Percentiles rank a stretch among this genome's conserved stretches.
Conservation (phyloP, 495 filamentous ascomycete species). For the Thozetella sp. region DNA sequence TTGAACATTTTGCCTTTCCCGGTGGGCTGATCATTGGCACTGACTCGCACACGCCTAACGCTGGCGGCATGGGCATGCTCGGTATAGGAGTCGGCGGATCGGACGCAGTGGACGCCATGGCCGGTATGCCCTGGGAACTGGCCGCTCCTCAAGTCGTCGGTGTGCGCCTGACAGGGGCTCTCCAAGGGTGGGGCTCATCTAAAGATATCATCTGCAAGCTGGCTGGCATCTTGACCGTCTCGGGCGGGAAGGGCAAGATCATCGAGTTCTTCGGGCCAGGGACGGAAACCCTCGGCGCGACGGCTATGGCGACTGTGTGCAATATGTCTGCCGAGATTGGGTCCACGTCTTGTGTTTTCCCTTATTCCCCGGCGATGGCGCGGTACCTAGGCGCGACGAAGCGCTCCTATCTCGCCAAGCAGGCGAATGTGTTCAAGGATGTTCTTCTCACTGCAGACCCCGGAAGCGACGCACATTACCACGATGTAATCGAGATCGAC, state of each 20-base stretch:
- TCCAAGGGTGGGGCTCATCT: conserved; percentile 88
- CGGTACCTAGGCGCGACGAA: conserved; percentile 83
- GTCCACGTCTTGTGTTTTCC: conserved; percentile 95
- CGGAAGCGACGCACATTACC: conserved; percentile 79
- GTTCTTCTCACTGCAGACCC: conserved; percentile 80
- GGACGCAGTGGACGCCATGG: conserved; percentile 95
- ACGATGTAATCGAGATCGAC: conserved; percentile 87
- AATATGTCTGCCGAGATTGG: conserved; percentile 93
- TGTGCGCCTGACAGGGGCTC: conserved; percentile 79
- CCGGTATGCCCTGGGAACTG: conserved; percentile 95
- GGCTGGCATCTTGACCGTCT: conserved; percentile 87
- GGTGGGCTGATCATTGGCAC: conserved; percentile 99
- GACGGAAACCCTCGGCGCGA: conserved; percentile 86
- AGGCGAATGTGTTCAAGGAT: conserved; percentile 49
- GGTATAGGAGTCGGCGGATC: conserved; percentile 98
- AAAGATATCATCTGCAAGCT: conserved; percentile 94
- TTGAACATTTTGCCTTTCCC: conserved; percentile 97
- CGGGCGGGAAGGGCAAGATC: conserved; percentile 91
- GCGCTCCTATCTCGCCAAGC: conserved; percentile 68
- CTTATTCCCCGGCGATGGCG: conserved; percentile 42
- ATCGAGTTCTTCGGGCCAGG: conserved; percentile 91
- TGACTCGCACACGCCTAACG: conserved; percentile 97
- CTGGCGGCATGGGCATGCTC: conserved; percentile 87
- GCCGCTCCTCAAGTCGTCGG: conserved; percentile 91
- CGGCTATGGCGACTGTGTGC: conserved; percentile 89